These are phyloP conservation scores for Nothophoma quercina DNA, from an alignment of 2,329 filamentous ascomycete genomes.

Conservation along the genomic window DNA sequence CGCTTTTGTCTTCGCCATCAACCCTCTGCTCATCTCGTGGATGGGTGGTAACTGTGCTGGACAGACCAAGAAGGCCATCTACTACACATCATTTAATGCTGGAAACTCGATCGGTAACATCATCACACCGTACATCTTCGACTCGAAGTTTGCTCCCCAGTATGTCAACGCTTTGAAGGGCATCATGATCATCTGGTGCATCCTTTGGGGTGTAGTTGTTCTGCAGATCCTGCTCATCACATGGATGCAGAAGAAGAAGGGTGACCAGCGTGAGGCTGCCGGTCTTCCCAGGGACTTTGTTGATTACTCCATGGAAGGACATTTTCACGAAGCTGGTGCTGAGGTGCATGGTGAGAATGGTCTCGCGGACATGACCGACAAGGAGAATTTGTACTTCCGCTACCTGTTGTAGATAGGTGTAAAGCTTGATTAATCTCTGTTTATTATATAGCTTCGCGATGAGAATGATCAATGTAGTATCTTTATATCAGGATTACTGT, in stretches of 20 bases:
- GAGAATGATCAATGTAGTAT: too few relatives aligned
- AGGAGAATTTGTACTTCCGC: slow-evolving; percentile 32
- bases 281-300: slow-evolving; percentile 27
- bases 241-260: slow-evolving; percentile 33
- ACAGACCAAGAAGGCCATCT: slow-evolving; percentile 70
- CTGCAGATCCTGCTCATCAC: slow-evolving; percentile 24
- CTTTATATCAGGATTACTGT: too few relatives aligned
- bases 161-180: slow-evolving; percentile 34
- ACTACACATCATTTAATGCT: slow-evolving; percentile 71
- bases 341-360: slow-evolving; percentile 34
- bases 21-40: slow-evolving; percentile 72
- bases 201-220: slow-evolving; percentile 29
- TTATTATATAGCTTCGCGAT: too few relatives aligned
- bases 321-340: slow-evolving; percentile 25
- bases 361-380: slow-evolving; percentile 33
- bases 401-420: slow-evolving; percentile 23
- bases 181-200: slow-evolving; percentile 32
- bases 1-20: slow-evolving; percentile 70
- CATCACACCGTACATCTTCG: slow-evolving; percentile 34
- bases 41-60: slow-evolving; percentile 74
- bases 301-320: slow-evolving; percentile 28
- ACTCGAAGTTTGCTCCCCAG: slow-evolving; percentile 31
- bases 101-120: slow-evolving; percentile 71
- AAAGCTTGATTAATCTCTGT: not conserved
- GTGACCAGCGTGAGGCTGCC: slow-evolving; percentile 29